Evolutionary conservation across 169 alveolate genomes (phyloP), one percentile per base, ranked within the genome.

Genomic region (Cryptosporidium viatorum): DNA sequence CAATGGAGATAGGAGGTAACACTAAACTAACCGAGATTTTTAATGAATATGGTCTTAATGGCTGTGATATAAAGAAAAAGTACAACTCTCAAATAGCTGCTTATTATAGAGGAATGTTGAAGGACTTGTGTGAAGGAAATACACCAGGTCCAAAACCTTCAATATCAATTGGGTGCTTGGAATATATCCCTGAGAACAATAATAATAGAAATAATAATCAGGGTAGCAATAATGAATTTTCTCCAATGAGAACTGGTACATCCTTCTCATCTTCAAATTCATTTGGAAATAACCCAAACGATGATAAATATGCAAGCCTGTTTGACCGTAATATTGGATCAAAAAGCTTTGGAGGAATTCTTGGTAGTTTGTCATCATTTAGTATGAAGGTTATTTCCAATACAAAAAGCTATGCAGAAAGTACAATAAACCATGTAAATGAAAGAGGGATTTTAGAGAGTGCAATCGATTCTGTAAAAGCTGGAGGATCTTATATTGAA

Each of bases 1-100:
- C 84, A 67, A 95, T 96, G 96, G 94, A 91, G 73, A 39, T 93
- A 16, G 97, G 97, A 5, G 98, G 98, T 4, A 96, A 96, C 85
- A 91, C 93, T 55, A 84, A 70, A 51, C 92, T 96, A 16, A 84
- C 80, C 23, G 93, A 93, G n/a, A 94, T 85, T 71, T 93, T 93
- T 68, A 85, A 91, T 26, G 85, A 91, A 84, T 93, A 94, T 70
- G 87, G 89, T 23, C 70, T 80, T 14, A 26, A 31, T 39, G 75
- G 68, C 2, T 60, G 73, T 48, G 73, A 59, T 35, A 80, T 80
- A 1, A 80, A 80, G 55, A 59, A 58, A 50, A 92, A 92, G 51
- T 92, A 93, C 55, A 70, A 62, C 69, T 84, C 92, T 14, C 51
- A 45, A 68, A 91, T 91, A 48, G 93, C 95, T 52, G 69, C 92